Percentiles rank a stretch among this genome's conserved stretches.
phyloP scores from a whole-genome alignment of 257 asterid species.

The Ophiorrhiza pumila region DNA sequence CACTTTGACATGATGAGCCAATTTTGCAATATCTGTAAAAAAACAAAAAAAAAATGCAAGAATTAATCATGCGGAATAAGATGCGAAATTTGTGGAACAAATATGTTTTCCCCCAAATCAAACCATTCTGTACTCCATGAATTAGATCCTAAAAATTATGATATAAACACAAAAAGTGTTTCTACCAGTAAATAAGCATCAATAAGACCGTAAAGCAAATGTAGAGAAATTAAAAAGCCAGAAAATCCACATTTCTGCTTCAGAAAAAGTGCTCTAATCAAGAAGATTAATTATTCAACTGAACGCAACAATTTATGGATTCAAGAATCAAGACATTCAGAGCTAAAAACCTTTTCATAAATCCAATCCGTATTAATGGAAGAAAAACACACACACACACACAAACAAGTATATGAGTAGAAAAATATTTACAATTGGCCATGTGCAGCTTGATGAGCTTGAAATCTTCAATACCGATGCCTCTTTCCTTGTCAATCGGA shows the following conservation, averaged over 20 bases:
- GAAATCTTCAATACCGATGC: constrained; percentile 78
- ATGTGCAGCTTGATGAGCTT: constrained; percentile 87
- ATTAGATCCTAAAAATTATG: too few species aligned
- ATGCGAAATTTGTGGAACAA: neutral
- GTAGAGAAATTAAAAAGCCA: too few species aligned
- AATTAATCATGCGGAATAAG: neutral
- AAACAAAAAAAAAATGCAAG: constrained; percentile 7
- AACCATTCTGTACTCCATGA: neutral
- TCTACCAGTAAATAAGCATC: neutral
- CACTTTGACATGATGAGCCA: constrained; percentile 85
- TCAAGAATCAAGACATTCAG: neutral
- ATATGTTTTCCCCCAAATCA: neutral
- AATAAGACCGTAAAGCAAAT: too few species aligned
- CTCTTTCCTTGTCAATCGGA: constrained; percentile 72
- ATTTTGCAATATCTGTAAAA: constrained; percentile 67
- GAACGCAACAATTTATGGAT: too few species aligned
- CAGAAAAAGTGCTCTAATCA: too few species aligned
- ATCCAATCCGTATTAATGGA: neutral
- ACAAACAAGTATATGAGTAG: neutral
- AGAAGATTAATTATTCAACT: too few species aligned
- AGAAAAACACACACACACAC: neutral
- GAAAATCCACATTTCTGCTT: too few species aligned
- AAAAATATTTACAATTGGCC: constrained; percentile 55
- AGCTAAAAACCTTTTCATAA: neutral
- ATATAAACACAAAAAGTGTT: too few species aligned